Evolutionary conservation across 331 rosid species (phyloP), one percentile per base, ranked within the genome.

Genomic region (Telfairia occidentalis): DNA sequence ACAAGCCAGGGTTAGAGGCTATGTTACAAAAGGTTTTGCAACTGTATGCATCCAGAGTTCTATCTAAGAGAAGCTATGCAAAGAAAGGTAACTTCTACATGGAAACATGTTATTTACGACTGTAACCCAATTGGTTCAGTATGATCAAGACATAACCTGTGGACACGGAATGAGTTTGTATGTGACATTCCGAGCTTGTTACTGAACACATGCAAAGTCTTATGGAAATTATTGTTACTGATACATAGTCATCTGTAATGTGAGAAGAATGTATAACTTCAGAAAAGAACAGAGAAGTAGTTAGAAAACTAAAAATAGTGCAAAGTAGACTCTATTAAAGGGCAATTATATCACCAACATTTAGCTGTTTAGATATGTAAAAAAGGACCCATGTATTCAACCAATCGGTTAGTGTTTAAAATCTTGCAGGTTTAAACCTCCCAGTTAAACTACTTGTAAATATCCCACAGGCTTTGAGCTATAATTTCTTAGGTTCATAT

Each of bases 1-100:
- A 94, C 84, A 91, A 89, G 87, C 98, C 98, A 10, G 98, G 98
- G 72, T 80, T 94, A 43, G 97, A 87, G 92, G 97, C 98, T 71
- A 94, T 94, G 98, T 53, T 94, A 81, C 97, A 86, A 81, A 94
- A 94, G 86, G 97, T 94, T 75, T 84, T 94, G 86, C 98, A 91
- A 82, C 90, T 89, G 21, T 94, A 91, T 78, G 98, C 98, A 79
- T 88, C 97, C 59, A 86, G 29, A 49, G 86, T 86, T 89, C 98
- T 94, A 78, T 91, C 95, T 18, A 93, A 88, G 76, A 93, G 98
- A 53, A 91, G 86, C 64, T 88, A 94, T 78, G 91, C 90, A 63
- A 80, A 81, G 82, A 91, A 86, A 89, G 97, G 96, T 89, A 54
- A 67, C 45, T 37, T 59, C 29, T 34, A 32, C 48, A 15, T 55